phyloP scores from a whole-genome alignment of 768 basidiomycete species.

The Phaeotremella skinneri region DNA sequence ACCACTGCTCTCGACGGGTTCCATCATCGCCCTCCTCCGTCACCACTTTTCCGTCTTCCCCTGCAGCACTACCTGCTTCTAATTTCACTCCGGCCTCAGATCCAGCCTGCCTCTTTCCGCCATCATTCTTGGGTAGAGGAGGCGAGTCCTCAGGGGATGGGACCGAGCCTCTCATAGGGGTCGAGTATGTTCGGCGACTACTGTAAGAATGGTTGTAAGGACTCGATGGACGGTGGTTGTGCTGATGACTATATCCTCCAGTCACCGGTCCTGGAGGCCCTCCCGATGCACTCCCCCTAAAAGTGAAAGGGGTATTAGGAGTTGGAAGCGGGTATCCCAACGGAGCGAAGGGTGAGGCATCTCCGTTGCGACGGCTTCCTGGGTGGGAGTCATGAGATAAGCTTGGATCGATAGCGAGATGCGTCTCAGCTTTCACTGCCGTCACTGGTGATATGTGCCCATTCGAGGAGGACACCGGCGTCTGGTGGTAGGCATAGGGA shows the following conservation, averaged over 20 bases:
- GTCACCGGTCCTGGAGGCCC: neutral
- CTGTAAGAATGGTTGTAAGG: slow-evolving; percentile 20
- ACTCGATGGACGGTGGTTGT: slow-evolving; percentile 13
- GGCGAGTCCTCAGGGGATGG: no score
- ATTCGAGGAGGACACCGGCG: neutral
- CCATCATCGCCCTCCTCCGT: neutral
- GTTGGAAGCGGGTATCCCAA: neutral
- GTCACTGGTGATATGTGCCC: neutral
- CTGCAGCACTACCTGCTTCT: no score
- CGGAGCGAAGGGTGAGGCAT: neutral
- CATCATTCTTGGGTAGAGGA: no score
- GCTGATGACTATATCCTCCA: neutral
- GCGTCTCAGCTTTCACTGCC: neutral
- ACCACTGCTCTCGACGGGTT: no score
- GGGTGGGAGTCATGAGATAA: neutral
- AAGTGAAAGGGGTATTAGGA: neutral
- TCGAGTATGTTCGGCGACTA: slow-evolving; percentile 13
- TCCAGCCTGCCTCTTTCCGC: neutral
- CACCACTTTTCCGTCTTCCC: neutral
- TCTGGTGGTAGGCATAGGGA: slow-evolving; percentile 5
- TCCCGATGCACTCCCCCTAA: neutral
- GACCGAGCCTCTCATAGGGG: neutral
- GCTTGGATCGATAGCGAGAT: neutral
- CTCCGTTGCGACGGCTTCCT: neutral
- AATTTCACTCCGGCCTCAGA: no score